A percentile compares a stretch with the other conserved stretches of the same genome.
Conservation (phyloP, 2,329 filamentous ascomycete genomes). For the Cylindrodendrum hubeiense region DNA sequence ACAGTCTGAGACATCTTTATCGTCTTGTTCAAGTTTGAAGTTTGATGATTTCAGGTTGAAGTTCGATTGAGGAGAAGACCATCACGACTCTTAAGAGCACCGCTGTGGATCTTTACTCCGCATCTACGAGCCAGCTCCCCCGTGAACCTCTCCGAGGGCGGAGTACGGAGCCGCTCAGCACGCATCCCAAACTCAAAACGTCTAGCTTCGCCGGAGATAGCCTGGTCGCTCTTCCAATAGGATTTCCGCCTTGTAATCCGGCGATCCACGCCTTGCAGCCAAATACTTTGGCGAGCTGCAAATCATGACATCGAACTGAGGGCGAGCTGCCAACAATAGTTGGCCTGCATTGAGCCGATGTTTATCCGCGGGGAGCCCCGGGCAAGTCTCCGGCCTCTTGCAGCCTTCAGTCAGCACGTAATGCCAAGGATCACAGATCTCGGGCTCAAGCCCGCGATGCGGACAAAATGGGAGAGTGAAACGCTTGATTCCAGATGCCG, state of each 20-base stretch:
- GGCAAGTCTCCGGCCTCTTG: not conserved
- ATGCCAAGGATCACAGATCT: too few species aligned
- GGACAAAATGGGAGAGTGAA: too few species aligned
- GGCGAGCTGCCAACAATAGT: not conserved
- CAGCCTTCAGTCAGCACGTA: too few species aligned
- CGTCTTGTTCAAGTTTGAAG: not conserved
- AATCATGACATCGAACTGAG: not conserved
- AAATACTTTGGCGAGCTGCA: too few species aligned
- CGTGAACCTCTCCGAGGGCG: conserved; percentile 4
- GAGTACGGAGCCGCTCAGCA: conserved; percentile 1
- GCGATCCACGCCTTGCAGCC: not conserved
- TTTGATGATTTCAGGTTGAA: not conserved
- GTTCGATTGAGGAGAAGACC: not conserved
- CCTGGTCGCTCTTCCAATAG: not conserved
- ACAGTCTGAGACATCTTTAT: conserved; percentile 32
- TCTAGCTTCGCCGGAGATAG: conserved; percentile 14
- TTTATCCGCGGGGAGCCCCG: not conserved
- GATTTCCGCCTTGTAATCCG: not conserved
- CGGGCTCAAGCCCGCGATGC: too few species aligned
- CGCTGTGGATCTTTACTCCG: not conserved
- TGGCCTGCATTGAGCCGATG: not conserved
- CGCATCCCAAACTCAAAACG: not conserved
- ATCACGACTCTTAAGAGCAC: not conserved
- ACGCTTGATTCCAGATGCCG: too few species aligned
- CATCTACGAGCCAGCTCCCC: not conserved